phyloP scores from a whole-genome alignment of 768 basidiomycete species.

The Boletellus sp. region DNA sequence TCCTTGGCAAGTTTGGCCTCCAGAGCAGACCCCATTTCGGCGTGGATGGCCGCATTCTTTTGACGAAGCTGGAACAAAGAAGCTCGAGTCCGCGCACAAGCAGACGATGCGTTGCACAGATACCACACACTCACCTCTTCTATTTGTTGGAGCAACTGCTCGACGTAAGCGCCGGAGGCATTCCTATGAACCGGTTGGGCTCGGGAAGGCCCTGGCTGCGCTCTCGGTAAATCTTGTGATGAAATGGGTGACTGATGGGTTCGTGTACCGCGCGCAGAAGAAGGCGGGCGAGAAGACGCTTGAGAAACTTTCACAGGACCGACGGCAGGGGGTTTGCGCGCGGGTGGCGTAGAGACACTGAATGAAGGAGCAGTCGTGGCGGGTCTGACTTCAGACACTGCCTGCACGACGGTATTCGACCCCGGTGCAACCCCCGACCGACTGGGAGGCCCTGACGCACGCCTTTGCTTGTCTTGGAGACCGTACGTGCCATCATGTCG shows the following conservation, averaged over 20 bases:
- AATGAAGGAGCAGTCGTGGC: constrained; percentile 8
- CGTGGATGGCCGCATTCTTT: constrained; percentile 46
- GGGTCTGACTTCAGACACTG: constrained; percentile 7
- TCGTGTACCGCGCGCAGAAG: constrained; percentile 13
- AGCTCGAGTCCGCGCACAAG: constrained; percentile 9
- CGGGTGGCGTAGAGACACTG: constrained; percentile 11
- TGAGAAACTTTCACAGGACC: constrained; percentile 8
- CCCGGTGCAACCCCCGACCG: constrained; percentile 10
- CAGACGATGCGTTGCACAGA: constrained; percentile 4
- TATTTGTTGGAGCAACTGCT: constrained; percentile 34
- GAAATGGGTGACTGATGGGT: constrained; percentile 10
- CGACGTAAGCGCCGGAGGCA: constrained; percentile 5
- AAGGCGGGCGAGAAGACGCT: constrained; percentile 10
- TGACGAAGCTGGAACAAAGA: constrained; percentile 42
- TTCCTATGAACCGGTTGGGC: constrained; percentile 7
- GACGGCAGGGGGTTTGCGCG: constrained; percentile 9
- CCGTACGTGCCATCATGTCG: constrained; percentile 55
- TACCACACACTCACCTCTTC: constrained; percentile 41
- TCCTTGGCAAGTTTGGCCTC: constrained; percentile 56
- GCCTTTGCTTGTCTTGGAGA: constrained; percentile 29
- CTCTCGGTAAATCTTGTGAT: constrained; percentile 19
- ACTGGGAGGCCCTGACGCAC: constrained; percentile 11
- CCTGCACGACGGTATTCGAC: constrained; percentile 5
- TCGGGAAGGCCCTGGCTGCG: constrained; percentile 10
- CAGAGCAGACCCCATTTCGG: constrained; percentile 44